These are phyloP conservation scores for Fraxinus floribunda DNA, from an alignment of 305 asterid species.

Conservation along the genomic window DNA sequence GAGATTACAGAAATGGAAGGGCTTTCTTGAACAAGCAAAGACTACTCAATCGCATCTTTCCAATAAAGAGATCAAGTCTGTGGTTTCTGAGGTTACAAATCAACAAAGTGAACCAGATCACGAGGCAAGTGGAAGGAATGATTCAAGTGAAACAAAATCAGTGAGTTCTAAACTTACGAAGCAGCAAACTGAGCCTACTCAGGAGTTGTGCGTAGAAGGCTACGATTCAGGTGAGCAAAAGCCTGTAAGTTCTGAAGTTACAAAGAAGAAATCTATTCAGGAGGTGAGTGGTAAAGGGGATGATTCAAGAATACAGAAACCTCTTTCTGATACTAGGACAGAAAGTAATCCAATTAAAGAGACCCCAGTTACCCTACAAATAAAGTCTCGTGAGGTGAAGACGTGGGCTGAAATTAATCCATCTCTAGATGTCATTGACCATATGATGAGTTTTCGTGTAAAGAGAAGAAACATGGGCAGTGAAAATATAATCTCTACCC, in stretches of 20 bases:
- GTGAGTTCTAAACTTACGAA: conserved; percentile 37
- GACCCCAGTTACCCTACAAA: conserved; percentile 33
- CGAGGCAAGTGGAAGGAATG: conserved; percentile 21
- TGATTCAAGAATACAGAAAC: conserved; percentile 37
- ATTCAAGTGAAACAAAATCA: conserved; percentile 29
- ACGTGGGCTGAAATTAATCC: conserved; percentile 70
- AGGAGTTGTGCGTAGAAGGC: conserved; percentile 25
- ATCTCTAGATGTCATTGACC: conserved; percentile 54
- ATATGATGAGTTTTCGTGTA: conserved; percentile 64
- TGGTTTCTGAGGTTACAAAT: conserved; percentile 34
- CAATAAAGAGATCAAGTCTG: conserved; percentile 29
- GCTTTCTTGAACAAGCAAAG: conserved; percentile 58
- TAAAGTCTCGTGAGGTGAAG: conserved; percentile 46
- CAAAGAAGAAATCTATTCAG: conserved; percentile 26
- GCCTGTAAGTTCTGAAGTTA: conserved; percentile 24
- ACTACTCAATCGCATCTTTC: conserved; percentile 30
- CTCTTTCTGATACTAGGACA: conserved; percentile 30
- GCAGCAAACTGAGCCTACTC: conserved; percentile 32
- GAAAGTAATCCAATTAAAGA: conserved; percentile 36
- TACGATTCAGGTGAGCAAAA: conserved; percentile 34
- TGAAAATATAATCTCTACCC: conserved; percentile 24
- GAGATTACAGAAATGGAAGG: conserved; percentile 72
- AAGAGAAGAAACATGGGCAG: conserved; percentile 42
- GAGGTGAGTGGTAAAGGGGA: conserved; percentile 43
- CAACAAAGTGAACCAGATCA: conserved; percentile 19